These are phyloP conservation scores for Exophiala lecanii-corni DNA, from an alignment of 2,329 filamentous ascomycete species.

Conservation along the genomic window DNA sequence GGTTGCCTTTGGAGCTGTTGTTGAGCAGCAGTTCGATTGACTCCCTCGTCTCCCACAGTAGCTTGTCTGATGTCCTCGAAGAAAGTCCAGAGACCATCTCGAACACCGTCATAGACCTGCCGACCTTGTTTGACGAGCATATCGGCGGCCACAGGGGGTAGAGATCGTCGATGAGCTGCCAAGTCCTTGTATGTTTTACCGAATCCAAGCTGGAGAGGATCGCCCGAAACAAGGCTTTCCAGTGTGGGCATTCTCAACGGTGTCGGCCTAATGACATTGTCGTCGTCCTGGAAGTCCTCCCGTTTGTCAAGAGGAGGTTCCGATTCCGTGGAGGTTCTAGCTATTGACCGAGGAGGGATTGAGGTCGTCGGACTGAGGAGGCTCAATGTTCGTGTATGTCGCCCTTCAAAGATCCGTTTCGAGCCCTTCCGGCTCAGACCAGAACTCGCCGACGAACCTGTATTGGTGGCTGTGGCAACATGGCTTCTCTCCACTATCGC, in stretches of 20 bases:
- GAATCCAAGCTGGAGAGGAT: conserved; percentile 21
- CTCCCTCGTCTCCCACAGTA: conserved; percentile 88
- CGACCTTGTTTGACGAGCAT: conserved; percentile 56
- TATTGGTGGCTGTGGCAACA: not conserved
- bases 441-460: not conserved
- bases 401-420: conserved; percentile 64
- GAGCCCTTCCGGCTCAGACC: conserved; percentile 29
- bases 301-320: not conserved
- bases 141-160: conserved; percentile 46
- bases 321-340: not conserved
- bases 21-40: conserved; percentile 44
- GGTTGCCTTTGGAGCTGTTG: conserved; percentile 31
- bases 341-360: not conserved
- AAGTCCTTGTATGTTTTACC: conserved; percentile 33
- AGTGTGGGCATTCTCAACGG: conserved; percentile 18
- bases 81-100: conserved; percentile 86
- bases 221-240: conserved; percentile 23
- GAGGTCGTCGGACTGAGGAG: conserved; percentile 53
- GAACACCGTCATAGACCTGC: conserved; percentile 84
- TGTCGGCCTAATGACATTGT: conserved; percentile 2
- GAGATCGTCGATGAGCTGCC: conserved; percentile 37
- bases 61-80: conserved; percentile 93
- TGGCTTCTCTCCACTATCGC: conserved; percentile 18
- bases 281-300: conserved; percentile 2
- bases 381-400: conserved; percentile 66